Base-by-base conservation (phyloP, 805 yeast species). In the Metschnikowia cubensis region DNA sequence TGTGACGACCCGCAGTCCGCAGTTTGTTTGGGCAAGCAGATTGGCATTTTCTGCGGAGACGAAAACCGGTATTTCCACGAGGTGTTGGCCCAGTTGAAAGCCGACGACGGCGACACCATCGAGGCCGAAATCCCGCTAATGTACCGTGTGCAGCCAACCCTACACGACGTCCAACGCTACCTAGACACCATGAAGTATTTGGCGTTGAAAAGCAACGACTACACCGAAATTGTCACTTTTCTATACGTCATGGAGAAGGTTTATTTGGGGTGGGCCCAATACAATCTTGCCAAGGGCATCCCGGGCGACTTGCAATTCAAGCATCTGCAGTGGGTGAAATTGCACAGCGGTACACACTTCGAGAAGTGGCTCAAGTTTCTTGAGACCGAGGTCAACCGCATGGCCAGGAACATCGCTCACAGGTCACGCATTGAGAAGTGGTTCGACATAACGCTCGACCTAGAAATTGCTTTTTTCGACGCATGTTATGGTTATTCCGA, bases 191-290 rank as follows among this genome's bases (percentile, higher is more conserved):
- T 79, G 51, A 58, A 60, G 3, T 54, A 66, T 11, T 59, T 75
- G 50, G 61, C 60, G 4, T 49, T 61, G 7, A 53, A 60, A 3
- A 58, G 65, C 17, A 47, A 54, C 5, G 60, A 68, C 0, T 79
- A 78, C 51, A 65, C 69, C 3, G 74, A 76, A 54, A 47, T 76
- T 21, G 65, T 78, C 36, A 76, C 81, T 1, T 68, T 68, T 34
- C 50, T 70, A 38, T 79, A 72, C 62, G 67, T 71, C 18, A 75
- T 78, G 74, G 84, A 80, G 53, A 68, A 69, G 38, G 77, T 77
- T 0, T 80, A 80, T 56, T 65, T 76, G 40, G 74, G 73, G 21
- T 80, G 84, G 84, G 82, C 82, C 1, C 69, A 74, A 32, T 57
- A 67, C 50, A 54, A 60, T 18, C 59, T 65, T 4, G 50, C 56